A percentile compares a stretch with the other conserved stretches of the same genome.
Evolutionary conservation across 2,329 filamentous ascomycete species (phyloP).

Genomic region (Torrubiellomyces zombiae): DNA sequence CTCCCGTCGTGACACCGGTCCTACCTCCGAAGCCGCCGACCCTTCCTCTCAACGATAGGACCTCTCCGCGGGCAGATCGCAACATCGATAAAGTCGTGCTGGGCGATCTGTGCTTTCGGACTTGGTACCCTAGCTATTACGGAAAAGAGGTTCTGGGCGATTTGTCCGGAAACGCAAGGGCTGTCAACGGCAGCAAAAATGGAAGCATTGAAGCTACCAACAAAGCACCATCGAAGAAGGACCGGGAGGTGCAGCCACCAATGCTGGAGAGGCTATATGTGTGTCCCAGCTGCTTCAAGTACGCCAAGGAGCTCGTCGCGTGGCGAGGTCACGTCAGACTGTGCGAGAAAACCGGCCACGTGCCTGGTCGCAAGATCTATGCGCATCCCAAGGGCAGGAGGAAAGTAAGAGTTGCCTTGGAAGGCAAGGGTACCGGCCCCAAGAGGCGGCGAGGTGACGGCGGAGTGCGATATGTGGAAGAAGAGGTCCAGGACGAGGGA

Average conservation of each 20-base stretch:
- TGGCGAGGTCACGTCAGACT: conserved; percentile 41
- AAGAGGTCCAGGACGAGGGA: conserved; percentile 39
- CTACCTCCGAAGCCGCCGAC: conserved; percentile 18
- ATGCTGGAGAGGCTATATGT: conserved; percentile 61
- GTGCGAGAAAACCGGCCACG: conserved; percentile 32
- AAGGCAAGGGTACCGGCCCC: conserved; percentile 13
- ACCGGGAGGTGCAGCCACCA: conserved; percentile 20
- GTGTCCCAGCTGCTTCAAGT: conserved; percentile 89
- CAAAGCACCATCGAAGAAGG: conserved; percentile 15
- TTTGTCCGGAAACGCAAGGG: conserved; percentile 14
- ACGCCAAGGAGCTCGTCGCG: conserved; percentile 47
- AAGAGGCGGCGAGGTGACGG: conserved; percentile 22
- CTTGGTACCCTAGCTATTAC: conserved; percentile 91
- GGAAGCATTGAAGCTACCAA: conserved; percentile 12
- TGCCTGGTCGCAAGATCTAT: conserved; percentile 63
- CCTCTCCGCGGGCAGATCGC: conserved; percentile 36
- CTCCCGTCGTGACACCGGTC: conserved; percentile 15
- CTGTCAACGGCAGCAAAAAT: conserved; percentile 10
- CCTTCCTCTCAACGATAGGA: conserved; percentile 12
- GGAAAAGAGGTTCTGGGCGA: conserved; percentile 51
- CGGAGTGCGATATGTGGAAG: conserved; percentile 21
- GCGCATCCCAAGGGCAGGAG: conserved; percentile 33
- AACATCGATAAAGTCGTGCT: conserved; percentile 81
- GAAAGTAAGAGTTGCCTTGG: conserved; percentile 20
- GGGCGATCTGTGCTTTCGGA: conserved; percentile 67